These are phyloP conservation scores for Aspergillus cavernicola DNA, from an alignment of 495 filamentous ascomycete genomes.

Conservation along the genomic window DNA sequence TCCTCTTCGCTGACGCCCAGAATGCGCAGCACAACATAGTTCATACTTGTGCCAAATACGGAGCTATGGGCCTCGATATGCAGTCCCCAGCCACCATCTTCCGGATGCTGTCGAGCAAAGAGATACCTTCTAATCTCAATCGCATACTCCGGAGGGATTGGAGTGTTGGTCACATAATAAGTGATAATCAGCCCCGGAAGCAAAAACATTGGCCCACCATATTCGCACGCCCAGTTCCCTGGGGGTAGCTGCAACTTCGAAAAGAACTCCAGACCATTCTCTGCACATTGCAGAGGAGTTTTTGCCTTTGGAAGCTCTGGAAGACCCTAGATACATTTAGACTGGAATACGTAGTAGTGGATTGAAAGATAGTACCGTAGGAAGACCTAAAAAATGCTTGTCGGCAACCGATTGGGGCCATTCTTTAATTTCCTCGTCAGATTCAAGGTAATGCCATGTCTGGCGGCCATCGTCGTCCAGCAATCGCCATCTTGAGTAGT, in stretches of 20 bases:
- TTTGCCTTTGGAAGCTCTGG: constrained; percentile 66
- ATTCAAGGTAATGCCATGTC: constrained; percentile 89
- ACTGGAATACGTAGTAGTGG: constrained; percentile 3
- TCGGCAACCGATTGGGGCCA: constrained; percentile 88
- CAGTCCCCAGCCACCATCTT: constrained; percentile 94
- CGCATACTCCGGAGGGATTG: constrained; percentile 73
- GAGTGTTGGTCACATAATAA: constrained; percentile 89
- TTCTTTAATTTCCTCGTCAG: constrained; percentile 64
- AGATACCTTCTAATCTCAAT: constrained; percentile 94
- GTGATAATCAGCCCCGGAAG: constrained; percentile 79
- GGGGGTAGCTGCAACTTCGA: constrained; percentile 81
- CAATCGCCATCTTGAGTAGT: constrained; percentile 79
- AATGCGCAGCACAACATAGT: constrained; percentile 80
- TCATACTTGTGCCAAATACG: constrained; percentile 85
- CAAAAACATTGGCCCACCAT: constrained; percentile 87
- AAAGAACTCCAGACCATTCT: constrained; percentile 87
- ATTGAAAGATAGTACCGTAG: constrained; percentile 42
- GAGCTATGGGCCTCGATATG: constrained; percentile 95
- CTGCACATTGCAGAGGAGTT: constrained; percentile 69
- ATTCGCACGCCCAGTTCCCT: constrained; percentile 96
- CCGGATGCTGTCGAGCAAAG: constrained; percentile 77
- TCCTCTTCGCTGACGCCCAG: constrained; percentile 89
- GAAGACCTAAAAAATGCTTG: constrained; percentile 77
- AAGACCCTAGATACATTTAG: constrained; percentile 52
- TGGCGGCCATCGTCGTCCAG: constrained; percentile 77